Conservation (phyloP, 176 grass and related monocot species). For the Calamus simplicifolius region DNA sequence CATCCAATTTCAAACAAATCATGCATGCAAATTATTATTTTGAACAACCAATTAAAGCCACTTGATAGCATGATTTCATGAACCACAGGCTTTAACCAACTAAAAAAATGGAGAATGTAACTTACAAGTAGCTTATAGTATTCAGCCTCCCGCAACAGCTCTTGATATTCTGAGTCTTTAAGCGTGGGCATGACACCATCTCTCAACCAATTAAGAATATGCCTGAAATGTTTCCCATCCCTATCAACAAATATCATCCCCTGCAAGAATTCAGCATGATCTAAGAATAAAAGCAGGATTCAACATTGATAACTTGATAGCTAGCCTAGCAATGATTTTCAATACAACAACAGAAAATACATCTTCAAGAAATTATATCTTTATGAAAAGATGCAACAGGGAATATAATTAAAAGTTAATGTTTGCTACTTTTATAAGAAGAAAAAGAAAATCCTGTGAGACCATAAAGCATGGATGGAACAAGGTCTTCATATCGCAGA, state of each 20-base stretch:
- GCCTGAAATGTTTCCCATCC: slow-evolving; percentile 85
- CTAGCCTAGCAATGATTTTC: too few species aligned
- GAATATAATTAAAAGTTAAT: too few species aligned
- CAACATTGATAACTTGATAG: background rate
- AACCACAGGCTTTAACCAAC: too few species aligned
- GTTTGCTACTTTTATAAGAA: too few species aligned
- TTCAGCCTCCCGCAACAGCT: slow-evolving; percentile 78
- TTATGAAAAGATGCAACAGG: too few species aligned
- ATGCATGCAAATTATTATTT: too few species aligned
- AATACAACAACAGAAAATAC: background rate
- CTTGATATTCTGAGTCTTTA: slow-evolving; percentile 48
- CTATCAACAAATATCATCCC: slow-evolving; percentile 83
- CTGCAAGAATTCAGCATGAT: slow-evolving; percentile 22
- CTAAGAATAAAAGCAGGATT: background rate
- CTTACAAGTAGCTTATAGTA: slow-evolving; percentile 84
- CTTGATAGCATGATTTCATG: too few species aligned
- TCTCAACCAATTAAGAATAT: slow-evolving; percentile 88
- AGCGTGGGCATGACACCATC: slow-evolving; percentile 52
- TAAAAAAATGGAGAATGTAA: background rate
- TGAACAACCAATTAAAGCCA: too few species aligned
- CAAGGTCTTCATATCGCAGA: background rate
- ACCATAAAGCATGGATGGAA: background rate
- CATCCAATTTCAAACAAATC: too few species aligned
- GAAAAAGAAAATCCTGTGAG: too few species aligned
- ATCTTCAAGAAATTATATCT: background rate